These are phyloP conservation scores for Beauveria sp. DNA, from an alignment of 2,329 filamentous ascomycete species.

Conservation along the genomic window DNA sequence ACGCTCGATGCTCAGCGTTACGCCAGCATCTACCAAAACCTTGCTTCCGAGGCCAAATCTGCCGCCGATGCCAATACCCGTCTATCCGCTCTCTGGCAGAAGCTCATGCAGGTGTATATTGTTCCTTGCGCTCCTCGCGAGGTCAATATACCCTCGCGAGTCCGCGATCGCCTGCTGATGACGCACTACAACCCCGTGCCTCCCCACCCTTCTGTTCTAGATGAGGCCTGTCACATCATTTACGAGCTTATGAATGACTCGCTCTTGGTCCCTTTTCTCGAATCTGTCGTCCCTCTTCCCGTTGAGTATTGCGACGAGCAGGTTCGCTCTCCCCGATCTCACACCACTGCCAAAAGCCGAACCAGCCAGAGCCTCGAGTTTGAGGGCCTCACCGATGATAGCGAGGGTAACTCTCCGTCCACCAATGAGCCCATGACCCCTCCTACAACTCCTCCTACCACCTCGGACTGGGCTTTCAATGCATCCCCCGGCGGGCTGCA, in stretches of 20 bases:
- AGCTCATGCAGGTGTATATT: conserved; percentile 85
- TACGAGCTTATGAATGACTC: conserved; percentile 98
- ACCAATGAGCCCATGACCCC: conserved; percentile 62
- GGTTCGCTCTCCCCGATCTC: conserved; percentile 37
- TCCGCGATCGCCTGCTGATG: conserved; percentile 71
- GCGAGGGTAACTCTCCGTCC: conserved; percentile 49
- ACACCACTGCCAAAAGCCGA: conserved; percentile 33
- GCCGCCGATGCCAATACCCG: conserved; percentile 48
- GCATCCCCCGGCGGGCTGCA: conserved; percentile 47
- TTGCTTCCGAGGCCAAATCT: conserved; percentile 30
- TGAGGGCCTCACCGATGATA: conserved; percentile 56
- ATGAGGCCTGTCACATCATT: conserved; percentile 78
- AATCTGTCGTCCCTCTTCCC: conserved; percentile 43
- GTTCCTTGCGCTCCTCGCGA: conserved; percentile 76
- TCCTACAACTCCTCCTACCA: conserved; percentile 61
- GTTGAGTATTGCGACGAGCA: conserved; percentile 31
- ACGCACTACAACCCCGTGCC: conserved; percentile 50
- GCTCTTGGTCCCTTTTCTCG: conserved; percentile 84
- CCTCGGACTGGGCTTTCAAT: conserved; percentile 46
- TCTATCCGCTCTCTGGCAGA: conserved; percentile 75
- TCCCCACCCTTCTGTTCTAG: conserved; percentile 65
- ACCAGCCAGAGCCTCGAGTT: conserved; percentile 41
- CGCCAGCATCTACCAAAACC: conserved; percentile 47
- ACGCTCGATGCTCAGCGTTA: conserved; percentile 91
- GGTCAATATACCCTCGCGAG: conserved; percentile 80